phyloP scores from a whole-genome alignment of 768 basidiomycete species.

The Pisolithus orientalis region DNA sequence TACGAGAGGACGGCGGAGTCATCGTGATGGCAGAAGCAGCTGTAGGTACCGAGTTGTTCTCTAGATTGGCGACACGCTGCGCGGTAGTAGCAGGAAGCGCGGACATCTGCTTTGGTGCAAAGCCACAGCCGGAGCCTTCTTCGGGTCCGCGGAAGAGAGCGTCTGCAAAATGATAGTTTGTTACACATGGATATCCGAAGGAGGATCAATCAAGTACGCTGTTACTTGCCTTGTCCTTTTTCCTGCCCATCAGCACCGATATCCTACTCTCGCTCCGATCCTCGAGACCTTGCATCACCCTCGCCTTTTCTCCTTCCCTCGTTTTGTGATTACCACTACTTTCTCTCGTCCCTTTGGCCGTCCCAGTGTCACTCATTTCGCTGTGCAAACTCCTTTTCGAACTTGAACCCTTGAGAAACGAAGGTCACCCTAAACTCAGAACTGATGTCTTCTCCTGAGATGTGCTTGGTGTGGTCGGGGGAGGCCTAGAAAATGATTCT shows the following conservation, averaged over 20 bases:
- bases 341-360: constrained; percentile 51
- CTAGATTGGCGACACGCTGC: constrained; percentile 79
- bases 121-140: constrained; percentile 63
- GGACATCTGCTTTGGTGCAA: constrained; percentile 86
- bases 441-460: constrained; percentile 78
- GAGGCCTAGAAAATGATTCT: constrained; percentile 45
- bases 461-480: constrained; percentile 51
- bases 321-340: constrained; percentile 34
- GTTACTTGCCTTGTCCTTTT: constrained; percentile 77
- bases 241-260: constrained; percentile 80
- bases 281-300: constrained; percentile 68
- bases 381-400: constrained; percentile 76
- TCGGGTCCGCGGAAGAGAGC: constrained; percentile 73
- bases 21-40: constrained; percentile 36
- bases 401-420: constrained; percentile 71
- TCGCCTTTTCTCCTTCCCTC: constrained; percentile 41
- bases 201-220: not conserved
- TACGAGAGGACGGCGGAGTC: constrained; percentile 48
- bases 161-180: constrained; percentile 54
- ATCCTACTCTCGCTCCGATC: constrained; percentile 88
- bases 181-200: constrained; percentile 7
- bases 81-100: constrained; percentile 78
- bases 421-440: constrained; percentile 72
- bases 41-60: constrained; percentile 43
- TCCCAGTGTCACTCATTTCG: constrained; percentile 35